phyloP scores from a whole-genome alignment of 2,329 filamentous ascomycete genomes.

The Calonectria honghensis region DNA sequence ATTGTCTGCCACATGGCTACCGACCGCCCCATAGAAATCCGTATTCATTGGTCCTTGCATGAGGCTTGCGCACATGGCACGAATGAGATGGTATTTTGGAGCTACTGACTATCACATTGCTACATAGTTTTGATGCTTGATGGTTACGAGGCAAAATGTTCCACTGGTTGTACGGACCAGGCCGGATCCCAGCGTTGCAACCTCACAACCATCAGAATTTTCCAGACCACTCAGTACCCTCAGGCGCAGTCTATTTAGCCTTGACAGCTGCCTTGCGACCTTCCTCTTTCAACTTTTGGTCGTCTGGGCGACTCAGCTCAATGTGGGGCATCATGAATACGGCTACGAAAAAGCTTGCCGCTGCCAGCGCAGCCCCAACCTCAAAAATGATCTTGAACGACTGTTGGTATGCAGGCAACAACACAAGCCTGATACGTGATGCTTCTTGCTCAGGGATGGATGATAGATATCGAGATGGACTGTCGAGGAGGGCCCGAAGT shows the following conservation, averaged over 20 bases:
- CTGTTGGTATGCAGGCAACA: slow-evolving; percentile 61
- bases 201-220: slow-evolving; percentile 1
- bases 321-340: slow-evolving; percentile 64
- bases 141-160: background rate
- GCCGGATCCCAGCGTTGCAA: background rate
- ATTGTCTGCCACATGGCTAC: background rate
- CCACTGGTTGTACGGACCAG: background rate
- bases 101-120: slow-evolving; percentile 5
- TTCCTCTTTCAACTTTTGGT: slow-evolving; percentile 16
- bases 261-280: background rate
- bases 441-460: background rate
- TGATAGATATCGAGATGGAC: background rate
- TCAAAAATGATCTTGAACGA: slow-evolving; percentile 64
- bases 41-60: background rate
- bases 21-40: background rate
- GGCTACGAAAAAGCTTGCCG: slow-evolving; percentile 60
- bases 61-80: background rate
- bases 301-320: slow-evolving; percentile 50
- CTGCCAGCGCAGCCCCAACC: slow-evolving; percentile 60
- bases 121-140: slow-evolving; percentile 5
- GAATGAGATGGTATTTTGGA: background rate
- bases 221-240: background rate
- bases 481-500: slow-evolving; percentile 44
- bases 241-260: background rate
- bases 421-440: slow-evolving; percentile 45